Conservation (phyloP, 2,329 filamentous ascomycete genomes). For the Scytalidium lignicola region DNA sequence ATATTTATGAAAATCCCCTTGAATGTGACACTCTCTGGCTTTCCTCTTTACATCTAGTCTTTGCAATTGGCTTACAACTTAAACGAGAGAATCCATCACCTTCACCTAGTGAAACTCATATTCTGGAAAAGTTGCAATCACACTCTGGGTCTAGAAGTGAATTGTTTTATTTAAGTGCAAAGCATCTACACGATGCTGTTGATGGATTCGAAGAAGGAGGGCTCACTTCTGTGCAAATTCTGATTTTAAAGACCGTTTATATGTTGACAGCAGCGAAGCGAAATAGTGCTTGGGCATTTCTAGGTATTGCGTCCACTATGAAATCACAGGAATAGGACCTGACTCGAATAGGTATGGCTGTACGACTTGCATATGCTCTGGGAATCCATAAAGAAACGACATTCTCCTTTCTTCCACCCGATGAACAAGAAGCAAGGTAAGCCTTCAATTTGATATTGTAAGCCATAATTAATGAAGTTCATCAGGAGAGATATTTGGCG, state of each 20-base stretch:
- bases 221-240: constrained; percentile 58
- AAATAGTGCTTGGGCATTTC: constrained; percentile 56
- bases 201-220: constrained; percentile 50
- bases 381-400: constrained; percentile 57
- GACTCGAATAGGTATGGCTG: constrained; percentile 47
- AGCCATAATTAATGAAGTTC: constrained; percentile 57
- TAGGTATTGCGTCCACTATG: constrained; percentile 35
- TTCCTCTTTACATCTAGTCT: constrained; percentile 11
- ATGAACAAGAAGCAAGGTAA: constrained; percentile 32
- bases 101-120: background rate
- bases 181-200: constrained; percentile 7
- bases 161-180: constrained; percentile 10
- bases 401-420: constrained; percentile 42
- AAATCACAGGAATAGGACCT: background rate
- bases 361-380: constrained; percentile 54
- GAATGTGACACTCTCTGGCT: constrained; percentile 7
- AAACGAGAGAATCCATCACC: constrained; percentile 2
- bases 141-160: constrained; percentile 8
- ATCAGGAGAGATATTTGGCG: constrained; percentile 60
- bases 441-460: background rate
- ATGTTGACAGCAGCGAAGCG: constrained; percentile 56
- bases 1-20: constrained; percentile 8
- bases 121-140: constrained; percentile 6
- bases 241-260: constrained; percentile 58
- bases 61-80: constrained; percentile 10